Conservation (phyloP, 169 alveolate genomes). For the Cryptosporidium felis region DNA sequence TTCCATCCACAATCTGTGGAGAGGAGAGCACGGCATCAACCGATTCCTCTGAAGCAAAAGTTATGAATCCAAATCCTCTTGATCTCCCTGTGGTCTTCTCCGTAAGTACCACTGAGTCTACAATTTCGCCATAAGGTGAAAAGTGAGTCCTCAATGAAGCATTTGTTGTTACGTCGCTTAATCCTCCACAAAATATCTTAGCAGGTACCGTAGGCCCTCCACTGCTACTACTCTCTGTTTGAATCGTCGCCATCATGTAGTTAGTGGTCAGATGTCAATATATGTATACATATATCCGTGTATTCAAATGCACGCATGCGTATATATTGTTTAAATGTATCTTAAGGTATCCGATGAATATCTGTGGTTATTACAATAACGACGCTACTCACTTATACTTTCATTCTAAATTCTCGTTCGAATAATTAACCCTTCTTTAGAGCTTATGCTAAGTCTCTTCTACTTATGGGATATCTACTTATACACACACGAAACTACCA, state of each 20-base stretch:
- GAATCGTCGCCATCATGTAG: slow-evolving; percentile 26
- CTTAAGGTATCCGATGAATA: background rate
- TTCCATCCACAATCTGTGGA: slow-evolving; percentile 81
- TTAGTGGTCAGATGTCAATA: background rate
- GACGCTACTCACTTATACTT: slow-evolving; percentile 66
- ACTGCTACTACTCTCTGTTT: slow-evolving; percentile 54
- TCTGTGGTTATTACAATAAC: slow-evolving; percentile 23
- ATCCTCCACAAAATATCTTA: slow-evolving; percentile 82
- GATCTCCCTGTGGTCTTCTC: slow-evolving; percentile 87
- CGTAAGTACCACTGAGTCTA: slow-evolving; percentile 77
- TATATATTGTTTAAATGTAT: background rate
- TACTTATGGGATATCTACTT: slow-evolving; percentile 72
- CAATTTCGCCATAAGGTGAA: slow-evolving; percentile 77
- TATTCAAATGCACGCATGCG: slow-evolving; percentile 10
- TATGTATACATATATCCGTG: slow-evolving; percentile 8
- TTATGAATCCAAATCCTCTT: slow-evolving; percentile 92
- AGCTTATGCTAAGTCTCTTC: slow-evolving; percentile 72
- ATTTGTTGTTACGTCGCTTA: slow-evolving; percentile 77
- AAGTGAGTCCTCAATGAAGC: slow-evolving; percentile 76
- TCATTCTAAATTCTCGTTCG: slow-evolving; percentile 59
- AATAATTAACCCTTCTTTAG: slow-evolving; percentile 67
- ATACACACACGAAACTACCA: slow-evolving; percentile 73
- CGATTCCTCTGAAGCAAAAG: slow-evolving; percentile 78
- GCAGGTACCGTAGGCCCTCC: slow-evolving; percentile 71
- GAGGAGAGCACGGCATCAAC: slow-evolving; percentile 78